These are phyloP conservation scores for Fagus sylvatica DNA, from an alignment of 306 rosid genomes.

Conservation along the genomic window DNA sequence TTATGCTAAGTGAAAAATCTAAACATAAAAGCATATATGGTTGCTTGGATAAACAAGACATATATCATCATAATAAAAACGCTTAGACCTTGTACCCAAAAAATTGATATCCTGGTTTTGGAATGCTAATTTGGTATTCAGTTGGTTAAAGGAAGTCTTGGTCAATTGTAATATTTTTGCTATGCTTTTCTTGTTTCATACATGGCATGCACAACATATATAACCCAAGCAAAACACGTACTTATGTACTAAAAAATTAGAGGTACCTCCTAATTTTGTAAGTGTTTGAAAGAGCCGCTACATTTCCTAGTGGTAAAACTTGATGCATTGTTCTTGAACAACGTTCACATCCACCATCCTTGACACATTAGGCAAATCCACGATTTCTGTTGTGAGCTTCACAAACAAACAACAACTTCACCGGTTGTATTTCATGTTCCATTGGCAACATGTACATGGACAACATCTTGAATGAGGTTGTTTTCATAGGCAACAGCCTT, in stretches of 20 bases:
- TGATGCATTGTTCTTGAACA: conserved; percentile 48
- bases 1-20: too few relatives aligned
- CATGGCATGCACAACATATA: not conserved
- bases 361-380: conserved; percentile 54
- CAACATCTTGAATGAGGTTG: conserved; percentile 52
- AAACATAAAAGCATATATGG: too few relatives aligned
- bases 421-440: conserved; percentile 64
- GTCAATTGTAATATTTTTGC: conserved; percentile 30
- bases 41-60: not conserved
- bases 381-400: conserved; percentile 51
- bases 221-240: conserved; percentile 1
- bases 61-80: not conserved
- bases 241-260: conserved; percentile 15
- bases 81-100: not conserved
- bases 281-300: conserved; percentile 25
- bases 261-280: conserved; percentile 27
- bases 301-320: conserved; percentile 27
- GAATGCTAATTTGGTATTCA: conserved; percentile 9
- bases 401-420: conserved; percentile 63
- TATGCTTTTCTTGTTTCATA: not conserved
- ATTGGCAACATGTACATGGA: conserved; percentile 45
- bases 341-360: conserved; percentile 36
- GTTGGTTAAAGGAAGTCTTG: conserved; percentile 18
- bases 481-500: conserved; percentile 51
- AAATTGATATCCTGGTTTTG: not conserved